A percentile compares a stretch with the other conserved stretches of the same genome.
These are phyloP conservation scores for Kodamaea suecica DNA, from an alignment of 1,139 yeast species.

Conservation along the genomic window DNA sequence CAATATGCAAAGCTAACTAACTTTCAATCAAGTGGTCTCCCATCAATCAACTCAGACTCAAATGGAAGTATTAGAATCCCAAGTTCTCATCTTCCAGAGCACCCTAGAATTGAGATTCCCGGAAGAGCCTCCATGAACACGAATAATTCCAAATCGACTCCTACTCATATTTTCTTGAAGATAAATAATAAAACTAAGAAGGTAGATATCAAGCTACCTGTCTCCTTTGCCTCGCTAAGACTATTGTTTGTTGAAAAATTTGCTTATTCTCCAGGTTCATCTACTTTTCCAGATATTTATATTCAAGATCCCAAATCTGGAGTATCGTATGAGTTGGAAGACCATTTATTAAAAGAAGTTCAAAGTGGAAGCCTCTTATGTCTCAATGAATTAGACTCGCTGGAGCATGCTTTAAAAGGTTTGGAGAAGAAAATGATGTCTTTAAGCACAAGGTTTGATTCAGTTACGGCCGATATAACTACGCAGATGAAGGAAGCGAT, in stretches of 20 bases:
- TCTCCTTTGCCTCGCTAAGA: conserved; percentile 62
- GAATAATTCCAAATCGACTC: conserved; percentile 4
- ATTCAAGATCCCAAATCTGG: conserved; percentile 59
- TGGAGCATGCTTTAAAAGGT: conserved; percentile 17
- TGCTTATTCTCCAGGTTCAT: conserved; percentile 73
- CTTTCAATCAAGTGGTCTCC: conserved; percentile 30
- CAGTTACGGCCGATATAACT: conserved; percentile 22
- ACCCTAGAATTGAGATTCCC: conserved; percentile 6
- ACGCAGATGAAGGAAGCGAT: conserved; percentile 25
- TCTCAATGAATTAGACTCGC: conserved; percentile 41
- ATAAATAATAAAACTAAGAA: conserved; percentile 63
- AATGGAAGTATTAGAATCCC: conserved; percentile 3
- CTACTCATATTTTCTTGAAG: conserved; percentile 47
- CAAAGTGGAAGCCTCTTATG: conserved; percentile 58
- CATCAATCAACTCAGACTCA: conserved; percentile 10
- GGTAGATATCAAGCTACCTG: conserved; percentile 47
- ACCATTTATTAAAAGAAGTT: conserved; percentile 57
- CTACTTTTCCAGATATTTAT: conserved; percentile 77
- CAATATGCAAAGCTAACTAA: conserved; percentile 80
- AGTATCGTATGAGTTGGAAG: conserved; percentile 79
- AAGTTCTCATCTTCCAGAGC: conserved; percentile 2
- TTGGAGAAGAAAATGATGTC: conserved; percentile 30
- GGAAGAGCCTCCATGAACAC: conserved; percentile 1
- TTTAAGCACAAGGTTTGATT: conserved; percentile 29
- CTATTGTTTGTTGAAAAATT: conserved; percentile 81